phyloP scores from a whole-genome alignment of 306 rosid species.

The Lotus japonicus region DNA sequence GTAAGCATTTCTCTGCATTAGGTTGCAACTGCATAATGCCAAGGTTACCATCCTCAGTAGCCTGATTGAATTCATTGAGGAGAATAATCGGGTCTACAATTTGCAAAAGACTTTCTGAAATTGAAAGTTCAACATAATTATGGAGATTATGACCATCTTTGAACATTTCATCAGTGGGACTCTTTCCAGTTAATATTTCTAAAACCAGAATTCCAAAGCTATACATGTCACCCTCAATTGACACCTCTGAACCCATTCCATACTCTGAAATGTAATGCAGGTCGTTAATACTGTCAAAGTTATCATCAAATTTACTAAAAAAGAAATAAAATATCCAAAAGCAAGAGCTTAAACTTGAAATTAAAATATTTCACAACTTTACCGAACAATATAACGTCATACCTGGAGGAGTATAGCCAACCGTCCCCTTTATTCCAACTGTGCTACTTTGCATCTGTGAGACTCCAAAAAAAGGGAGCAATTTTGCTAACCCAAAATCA shows the following conservation, averaged over 20 bases:
- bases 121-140: background rate
- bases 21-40: background rate
- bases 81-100: background rate
- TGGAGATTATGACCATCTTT: conserved; percentile 14
- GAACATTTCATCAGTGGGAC: conserved; percentile 24
- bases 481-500: background rate
- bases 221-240: conserved; percentile 23
- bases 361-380: too few relatives aligned
- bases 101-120: conserved; percentile 1
- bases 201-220: conserved; percentile 31
- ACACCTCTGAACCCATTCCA: conserved; percentile 23
- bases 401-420: background rate
- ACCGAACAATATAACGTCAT: too few relatives aligned
- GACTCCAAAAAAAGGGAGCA: too few relatives aligned
- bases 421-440: background rate
- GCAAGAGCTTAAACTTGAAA: too few relatives aligned
- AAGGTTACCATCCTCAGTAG: background rate
- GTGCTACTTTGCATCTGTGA: background rate
- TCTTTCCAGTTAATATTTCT: conserved; percentile 28
- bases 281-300: too few relatives aligned
- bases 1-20: background rate
- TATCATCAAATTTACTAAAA: too few relatives aligned
- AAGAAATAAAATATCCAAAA: too few relatives aligned
- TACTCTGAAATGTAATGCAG: conserved; percentile 21
- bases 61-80: background rate